phyloP scores from a whole-genome alignment of 2,329 filamentous ascomycete species.

The Simplicillium aogashimaense region DNA sequence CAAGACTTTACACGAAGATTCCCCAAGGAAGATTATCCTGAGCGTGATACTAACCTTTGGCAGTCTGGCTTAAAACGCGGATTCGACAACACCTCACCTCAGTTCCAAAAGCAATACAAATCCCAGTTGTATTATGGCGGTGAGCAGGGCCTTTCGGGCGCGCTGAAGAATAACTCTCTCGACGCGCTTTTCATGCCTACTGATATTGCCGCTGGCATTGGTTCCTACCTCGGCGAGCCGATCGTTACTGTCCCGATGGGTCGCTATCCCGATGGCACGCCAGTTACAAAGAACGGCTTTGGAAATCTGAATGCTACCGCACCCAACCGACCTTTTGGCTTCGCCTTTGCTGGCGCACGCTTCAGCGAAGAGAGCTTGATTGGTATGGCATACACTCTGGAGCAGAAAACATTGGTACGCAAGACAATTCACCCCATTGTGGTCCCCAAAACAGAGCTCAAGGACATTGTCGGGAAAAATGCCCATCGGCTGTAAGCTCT shows the following conservation, averaged over 20 bases:
- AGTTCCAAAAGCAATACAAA: slow-evolving; percentile 50
- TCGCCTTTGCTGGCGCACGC: slow-evolving; percentile 50
- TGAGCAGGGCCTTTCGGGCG: slow-evolving; percentile 47
- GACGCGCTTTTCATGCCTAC: slow-evolving; percentile 55
- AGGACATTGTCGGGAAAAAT: slow-evolving; percentile 10
- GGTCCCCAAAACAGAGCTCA: slow-evolving; percentile 18
- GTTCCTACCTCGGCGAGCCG: slow-evolving; percentile 48
- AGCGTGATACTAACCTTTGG: slow-evolving; percentile 46
- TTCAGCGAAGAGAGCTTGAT: slow-evolving; percentile 55
- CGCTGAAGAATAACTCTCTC: slow-evolving; percentile 43
- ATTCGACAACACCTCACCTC: slow-evolving; percentile 41
- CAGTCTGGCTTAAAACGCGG: slow-evolving; percentile 41
- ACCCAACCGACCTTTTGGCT: slow-evolving; percentile 49
- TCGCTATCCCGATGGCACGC: slow-evolving; percentile 38
- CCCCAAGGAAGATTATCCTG: slow-evolving; percentile 44
- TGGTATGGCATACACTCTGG: slow-evolving; percentile 58
- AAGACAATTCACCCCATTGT: slow-evolving; percentile 17
- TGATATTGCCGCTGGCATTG: slow-evolving; percentile 30
- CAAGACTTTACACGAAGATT: slow-evolving; percentile 43
- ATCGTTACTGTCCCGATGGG: slow-evolving; percentile 56
- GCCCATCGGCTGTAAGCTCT: no score
- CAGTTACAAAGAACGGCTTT: slow-evolving; percentile 30
- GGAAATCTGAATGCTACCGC: slow-evolving; percentile 41
- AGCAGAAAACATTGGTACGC: slow-evolving; percentile 40
- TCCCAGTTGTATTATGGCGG: slow-evolving; percentile 40